These are phyloP conservation scores for Pseudonitzschia multistriata DNA, from an alignment of 108 stramenopile species.

Conservation along the genomic window DNA sequence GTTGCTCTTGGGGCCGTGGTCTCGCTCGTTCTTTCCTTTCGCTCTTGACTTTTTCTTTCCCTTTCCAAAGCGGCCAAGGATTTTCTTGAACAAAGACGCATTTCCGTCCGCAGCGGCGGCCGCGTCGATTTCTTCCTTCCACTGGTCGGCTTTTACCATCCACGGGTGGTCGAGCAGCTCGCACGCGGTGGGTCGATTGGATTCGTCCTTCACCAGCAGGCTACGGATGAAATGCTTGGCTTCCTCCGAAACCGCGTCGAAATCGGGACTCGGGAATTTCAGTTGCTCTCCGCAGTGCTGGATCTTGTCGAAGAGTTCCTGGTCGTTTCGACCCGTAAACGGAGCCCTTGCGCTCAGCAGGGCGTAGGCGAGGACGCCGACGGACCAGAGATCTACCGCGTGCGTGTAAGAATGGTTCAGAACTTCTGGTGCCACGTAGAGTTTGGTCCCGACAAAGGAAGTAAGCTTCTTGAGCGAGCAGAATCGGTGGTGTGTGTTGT, in stretches of 20 bases:
- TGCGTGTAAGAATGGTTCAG: slow-evolving; percentile 34
- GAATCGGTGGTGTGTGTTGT: slow-evolving; percentile 12
- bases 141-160: slow-evolving; percentile 18
- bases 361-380: slow-evolving; percentile 89
- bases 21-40: background rate
- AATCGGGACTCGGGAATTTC: slow-evolving; percentile 37
- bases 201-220: slow-evolving; percentile 38
- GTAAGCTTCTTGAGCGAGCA: background rate
- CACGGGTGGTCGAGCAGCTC: slow-evolving; percentile 51
- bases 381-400: slow-evolving; percentile 83
- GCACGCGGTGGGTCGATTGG: slow-evolving; percentile 30
- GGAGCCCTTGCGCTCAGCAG: slow-evolving; percentile 80
- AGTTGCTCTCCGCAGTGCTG: slow-evolving; percentile 4
- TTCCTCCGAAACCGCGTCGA: slow-evolving; percentile 31
- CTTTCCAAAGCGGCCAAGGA: background rate
- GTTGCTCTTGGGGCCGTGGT: background rate
- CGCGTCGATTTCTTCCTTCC: background rate
- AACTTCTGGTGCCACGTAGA: slow-evolving; percentile 77
- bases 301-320: slow-evolving; percentile 16
- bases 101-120: background rate
- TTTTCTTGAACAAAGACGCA: background rate
- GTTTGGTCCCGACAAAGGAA: slow-evolving; percentile 57
- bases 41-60: background rate
- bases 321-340: slow-evolving; percentile 54
- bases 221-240: slow-evolving; percentile 50